Conservation (phyloP, 352 stramenopile species). For the Pythium plurisporium region DNA sequence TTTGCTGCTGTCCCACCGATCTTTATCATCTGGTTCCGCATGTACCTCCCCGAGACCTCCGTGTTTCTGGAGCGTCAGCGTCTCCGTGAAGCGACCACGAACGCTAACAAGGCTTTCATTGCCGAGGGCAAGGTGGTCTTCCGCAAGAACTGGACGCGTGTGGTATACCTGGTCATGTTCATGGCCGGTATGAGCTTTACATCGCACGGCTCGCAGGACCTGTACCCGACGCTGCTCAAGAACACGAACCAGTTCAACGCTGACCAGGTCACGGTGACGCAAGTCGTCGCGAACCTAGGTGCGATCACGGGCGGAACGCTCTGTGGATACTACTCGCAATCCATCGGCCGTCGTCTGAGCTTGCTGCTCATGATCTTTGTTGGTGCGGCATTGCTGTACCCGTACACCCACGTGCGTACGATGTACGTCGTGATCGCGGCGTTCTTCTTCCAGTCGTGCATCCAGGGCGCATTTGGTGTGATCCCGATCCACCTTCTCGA, state of each 20-base stretch:
- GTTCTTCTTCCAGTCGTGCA: constrained; percentile 44
- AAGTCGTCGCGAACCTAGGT: constrained; percentile 49
- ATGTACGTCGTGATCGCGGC: constrained; percentile 23
- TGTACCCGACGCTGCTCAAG: constrained; percentile 52
- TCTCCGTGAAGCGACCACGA: constrained; percentile 18
- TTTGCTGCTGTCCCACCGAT: constrained; percentile 38
- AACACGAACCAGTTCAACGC: constrained; percentile 44
- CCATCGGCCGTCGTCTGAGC: constrained; percentile 42
- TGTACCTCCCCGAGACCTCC: constrained; percentile 26
- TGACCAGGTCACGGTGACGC: constrained; percentile 44
- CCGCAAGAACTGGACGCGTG: constrained; percentile 36
- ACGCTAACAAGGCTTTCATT: constrained; percentile 31
- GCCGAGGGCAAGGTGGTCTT: constrained; percentile 38
- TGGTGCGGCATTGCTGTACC: constrained; percentile 38
- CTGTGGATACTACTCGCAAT: constrained; percentile 53
- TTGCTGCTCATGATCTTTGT: constrained; percentile 33
- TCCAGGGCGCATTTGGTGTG: constrained; percentile 45
- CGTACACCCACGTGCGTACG: constrained; percentile 33
- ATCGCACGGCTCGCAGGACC: constrained; percentile 38
- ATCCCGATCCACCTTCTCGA: constrained; percentile 56
- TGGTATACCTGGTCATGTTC: constrained; percentile 37
- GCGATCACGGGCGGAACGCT: constrained; percentile 43
- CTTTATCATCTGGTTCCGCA: constrained; percentile 40
- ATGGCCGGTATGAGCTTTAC: constrained; percentile 51
- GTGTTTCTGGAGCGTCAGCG: constrained; percentile 2